Evolutionary conservation across 148 eudicot species (phyloP), one percentile per base, ranked within the genome.

Genomic region (Fagopyrum tataricum): DNA sequence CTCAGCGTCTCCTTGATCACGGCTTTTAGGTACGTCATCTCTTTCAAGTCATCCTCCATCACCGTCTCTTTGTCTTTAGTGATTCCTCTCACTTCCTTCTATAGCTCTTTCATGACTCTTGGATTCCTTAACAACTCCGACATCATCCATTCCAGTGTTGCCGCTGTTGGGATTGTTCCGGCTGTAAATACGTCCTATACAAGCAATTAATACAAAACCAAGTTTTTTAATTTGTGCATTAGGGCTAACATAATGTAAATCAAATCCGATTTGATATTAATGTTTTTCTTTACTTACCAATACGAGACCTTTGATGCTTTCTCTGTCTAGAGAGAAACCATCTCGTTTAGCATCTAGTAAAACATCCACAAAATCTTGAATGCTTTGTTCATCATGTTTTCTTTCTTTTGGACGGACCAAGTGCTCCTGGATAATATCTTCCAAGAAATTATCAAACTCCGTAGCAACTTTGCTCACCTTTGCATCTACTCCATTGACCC

Each of bases 1-100:
- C 75, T 61, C 0, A 77, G 75, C 0, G 80, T 77, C 67, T 80
- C 80, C 68, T 77, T 80, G 48, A 80, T 59, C 24, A 80, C 83
- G 1, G 77, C 77, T 76, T 76, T 72, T 1, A 80, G 46, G 79
- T 80, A 80, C 2, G 12, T 40, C 76, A 80, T 67, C 11, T 7
- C 37, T 7, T 13, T n/a, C 15, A 55, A 6, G 42, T 73, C 48
- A 39, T 73, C 67, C 21, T 73, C 66, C 4, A 24, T 51, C 15
- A 55, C 4, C 1, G 15, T 5, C 1, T 8, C 11, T 51, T 39
- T 8, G 67, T 7, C 20, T 40, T 26, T 26, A 2, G 6, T 49
- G 4, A 26, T 2, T 23, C 7, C 31, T 23, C 67, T 43, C 2
- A 80, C 72, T 46, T 80, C 77, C 13, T 49, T 47, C 43, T 77